Base-by-base conservation (phyloP, 83 land plant genomes). In the Diphasiastrum complanatum region DNA sequence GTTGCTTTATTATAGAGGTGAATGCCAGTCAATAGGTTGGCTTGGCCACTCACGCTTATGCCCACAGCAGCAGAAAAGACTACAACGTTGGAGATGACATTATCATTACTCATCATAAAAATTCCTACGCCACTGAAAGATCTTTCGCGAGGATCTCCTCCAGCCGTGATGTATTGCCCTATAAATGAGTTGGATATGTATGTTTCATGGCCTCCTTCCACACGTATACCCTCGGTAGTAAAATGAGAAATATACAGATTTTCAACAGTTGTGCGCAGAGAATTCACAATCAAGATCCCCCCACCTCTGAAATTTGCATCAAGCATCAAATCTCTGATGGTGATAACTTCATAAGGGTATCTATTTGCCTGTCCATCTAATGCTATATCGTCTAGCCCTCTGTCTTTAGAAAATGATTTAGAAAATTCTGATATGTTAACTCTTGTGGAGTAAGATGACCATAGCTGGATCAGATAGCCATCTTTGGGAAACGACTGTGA, bases 131-230 rank as follows among this genome's bases (percentile, higher is more conserved):
- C 91, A 23, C 79, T 28, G 63, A 85, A 89, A 62, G 56, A 47
- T 30, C 45, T 31, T 65, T 89, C 96, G 3, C 69, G 50, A 11
- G 79, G 75, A 64, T 83, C 85, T 1, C 75, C 77, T 0, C 91
- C 96, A 18, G 85, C 75, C 26, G 96, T 89, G 58, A 78, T 79
- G 78, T 76, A 80, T 67, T 89, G 96, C 34, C 96, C 96, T 8
- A 89, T 66, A 64, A 75, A 89, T 57, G 75, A 76, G 64, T 72
- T 74, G 10, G 67, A 60, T 54, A 89, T 81, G 71, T 61, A 75
- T 25, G 88, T 79, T 45, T 86, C 92, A 61, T 89, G 96, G 14
- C 92, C 88, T 0, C 65, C 60, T 52, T 68, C 67, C 38, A 79
- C 87, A 12, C 50, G 4, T 60, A 89, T 68, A 2, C 96, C 96